Base-by-base conservation (phyloP, 345 rosid species). In the Pistacia integerrima region DNA sequence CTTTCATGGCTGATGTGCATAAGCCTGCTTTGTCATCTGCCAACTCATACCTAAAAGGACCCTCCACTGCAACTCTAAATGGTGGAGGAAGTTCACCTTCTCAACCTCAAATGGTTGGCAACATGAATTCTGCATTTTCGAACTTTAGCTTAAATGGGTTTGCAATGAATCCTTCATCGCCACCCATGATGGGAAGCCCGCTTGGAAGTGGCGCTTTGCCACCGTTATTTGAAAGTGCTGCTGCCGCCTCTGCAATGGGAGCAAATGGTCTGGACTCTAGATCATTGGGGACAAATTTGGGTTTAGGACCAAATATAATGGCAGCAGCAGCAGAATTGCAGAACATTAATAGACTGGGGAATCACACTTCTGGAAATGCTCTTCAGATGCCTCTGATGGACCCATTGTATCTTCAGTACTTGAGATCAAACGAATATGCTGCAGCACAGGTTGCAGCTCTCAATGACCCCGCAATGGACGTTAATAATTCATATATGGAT, bases 401-500 rank as follows among this genome's bases (percentile, higher is more conserved):
- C 74, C 87, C 90, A 5, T 62, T 77, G 46, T 81, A 79, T 82
- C 83, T 86, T 75, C 91, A 85, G 80, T 81, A 86, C 77, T 52
- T 79, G 67, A 85, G 87, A 74, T 84, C 88, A 48, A 85, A 85
- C 64, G 90, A 88, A 65, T 84, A 84, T 74, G 79, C 86, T 55
- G 85, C 86, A 10, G 82, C 91, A n/a, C 90, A 90, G 79, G 78
- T 88, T 57, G 88, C 83, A 12, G 78, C 84, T 72, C 83, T 86
- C 14, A 80, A 57, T 74, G 87, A 90, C 11, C 83, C 86, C n/a
- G 33, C 76, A 44, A 52, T 88, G 77, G 88, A 85, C 64, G 60
- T 74, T 54, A 78, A 85, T 36, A 85, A 87, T 84, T 81, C 91
- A 28, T 91, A 87, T 41, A 64, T 83, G 84, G 90, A 91, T 86